These are phyloP conservation scores for Elsinoe australis DNA, from an alignment of 2,329 filamentous ascomycete genomes.

Conservation along the genomic window DNA sequence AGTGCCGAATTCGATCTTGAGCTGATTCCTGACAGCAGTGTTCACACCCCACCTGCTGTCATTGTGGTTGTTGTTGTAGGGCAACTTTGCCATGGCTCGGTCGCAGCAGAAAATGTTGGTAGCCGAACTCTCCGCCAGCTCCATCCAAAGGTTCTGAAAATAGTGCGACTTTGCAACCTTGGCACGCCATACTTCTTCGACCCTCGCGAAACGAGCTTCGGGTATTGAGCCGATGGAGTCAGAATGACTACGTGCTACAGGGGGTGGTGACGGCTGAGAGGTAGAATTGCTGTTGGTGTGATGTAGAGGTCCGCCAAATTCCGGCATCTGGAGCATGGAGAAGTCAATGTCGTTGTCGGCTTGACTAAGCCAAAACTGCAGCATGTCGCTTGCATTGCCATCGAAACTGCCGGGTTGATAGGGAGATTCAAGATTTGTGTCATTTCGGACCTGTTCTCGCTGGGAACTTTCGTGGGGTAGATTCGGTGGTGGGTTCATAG, in stretches of 20 bases:
- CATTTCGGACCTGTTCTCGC: not conserved
- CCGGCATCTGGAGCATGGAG: constrained; percentile 19
- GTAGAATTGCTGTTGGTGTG: constrained; percentile 23
- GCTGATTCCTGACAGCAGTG: constrained; percentile 35
- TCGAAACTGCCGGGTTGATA: constrained; percentile 7
- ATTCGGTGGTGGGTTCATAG: constrained; percentile 19
- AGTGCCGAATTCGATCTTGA: constrained; percentile 29
- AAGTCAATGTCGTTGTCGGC: constrained; percentile 20
- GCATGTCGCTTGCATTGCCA: constrained; percentile 18
- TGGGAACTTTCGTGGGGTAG: constrained; percentile 21
- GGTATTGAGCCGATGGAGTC: constrained; percentile 33
- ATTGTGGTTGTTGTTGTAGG: constrained; percentile 26
- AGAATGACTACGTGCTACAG: constrained; percentile 25
- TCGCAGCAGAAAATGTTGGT: constrained; percentile 30
- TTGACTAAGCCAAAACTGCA: constrained; percentile 21
- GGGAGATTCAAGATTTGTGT: constrained; percentile 10
- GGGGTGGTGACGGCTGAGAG: constrained; percentile 15
- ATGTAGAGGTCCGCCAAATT: constrained; percentile 26
- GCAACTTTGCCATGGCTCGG: constrained; percentile 14
- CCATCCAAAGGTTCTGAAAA: constrained; percentile 33
- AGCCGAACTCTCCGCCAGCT: constrained; percentile 27
- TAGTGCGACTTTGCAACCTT: constrained; percentile 28
- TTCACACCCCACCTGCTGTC: constrained; percentile 34
- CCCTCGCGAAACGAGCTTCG: constrained; percentile 33
- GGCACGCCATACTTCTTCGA: constrained; percentile 35